Evolutionary conservation across 225 moss, liverwort and hornwort genomes (phyloP), one percentile per base, ranked within the genome.

Genomic region (Physcomitrium patens): DNA sequence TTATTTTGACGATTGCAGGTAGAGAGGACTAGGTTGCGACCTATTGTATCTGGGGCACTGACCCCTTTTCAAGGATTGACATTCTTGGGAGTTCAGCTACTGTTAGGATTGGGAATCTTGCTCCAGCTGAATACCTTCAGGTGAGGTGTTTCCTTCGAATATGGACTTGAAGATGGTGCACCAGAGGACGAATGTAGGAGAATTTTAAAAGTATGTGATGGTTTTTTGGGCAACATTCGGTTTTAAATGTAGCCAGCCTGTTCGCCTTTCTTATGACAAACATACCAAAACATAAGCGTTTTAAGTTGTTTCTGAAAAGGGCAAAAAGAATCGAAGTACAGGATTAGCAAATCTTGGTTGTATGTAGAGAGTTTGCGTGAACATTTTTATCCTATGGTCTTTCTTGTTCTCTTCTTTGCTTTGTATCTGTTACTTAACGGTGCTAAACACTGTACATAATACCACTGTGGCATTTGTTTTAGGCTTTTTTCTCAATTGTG

Each of bases 111-210:
- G 66, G 94, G 94, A 20, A 71, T 97, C 46, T 80, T 97, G 63
- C 86, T 94, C 73, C 97, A 99, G 85, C 79, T 99, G 48, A 99
- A 99, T 67, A 86, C 83, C 45, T 94, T 86, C 89, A 99, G 96
- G 96, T 91, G 51, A 79, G 58, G 60, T 8, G 3, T 44, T 24
- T 37, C 16, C 76, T 54, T 17, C 22, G 16, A 16, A n/a, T 60
- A 20, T 20, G 23, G 37, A 49, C 31, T 37, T 37, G 31, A 37
- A 37, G 1, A 26, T 1, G 19, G 55, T 45, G 48, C 67, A 61
- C 42, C 27, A 45, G 23, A 66, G 57, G 8, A 51, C 9, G 56
- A 12, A 42, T 24, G 15, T 69, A 37, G 37, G 14, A 44, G 52
- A 42, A 12, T 64, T 42, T 60, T 26, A 49, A 8, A 63, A 58